These are phyloP conservation scores for Paramecium tetraurelia DNA, from an alignment of 73 alveolate species.

Conservation along the genomic window DNA sequence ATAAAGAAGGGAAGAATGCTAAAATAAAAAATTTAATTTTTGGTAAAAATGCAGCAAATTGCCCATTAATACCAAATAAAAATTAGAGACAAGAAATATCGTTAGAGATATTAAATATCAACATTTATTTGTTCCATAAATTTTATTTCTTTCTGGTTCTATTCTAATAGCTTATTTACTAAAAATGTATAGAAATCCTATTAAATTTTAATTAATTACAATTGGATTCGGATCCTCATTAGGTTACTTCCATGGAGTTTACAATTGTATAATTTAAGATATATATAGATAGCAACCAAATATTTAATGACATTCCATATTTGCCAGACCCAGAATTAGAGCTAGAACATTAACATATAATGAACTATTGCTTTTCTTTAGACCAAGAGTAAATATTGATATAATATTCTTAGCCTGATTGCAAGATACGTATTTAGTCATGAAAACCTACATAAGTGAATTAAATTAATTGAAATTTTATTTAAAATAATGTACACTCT, in stretches of 20 bases:
- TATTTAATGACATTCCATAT: conserved; percentile 38
- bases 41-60: conserved; percentile 32
- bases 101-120: neutral
- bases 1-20: conserved; percentile 30
- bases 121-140: neutral
- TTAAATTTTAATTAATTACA: conserved; percentile 28
- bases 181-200: conserved; percentile 41
- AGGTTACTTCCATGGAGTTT: conserved; percentile 33
- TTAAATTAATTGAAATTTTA: neutral
- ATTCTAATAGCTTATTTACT: neutral
- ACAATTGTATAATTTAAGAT: neutral
- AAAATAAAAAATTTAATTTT: conserved; percentile 38
- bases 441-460: neutral
- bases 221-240: conserved; percentile 27
- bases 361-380: conserved; percentile 28
- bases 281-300: conserved; percentile 15
- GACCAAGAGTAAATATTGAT: neutral
- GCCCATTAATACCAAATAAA: neutral
- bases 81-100: neutral
- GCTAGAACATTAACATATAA: neutral
- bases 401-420: neutral
- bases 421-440: neutral
- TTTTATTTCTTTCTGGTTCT: conserved; percentile 2
- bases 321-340: neutral
- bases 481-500: no score